These are phyloP conservation scores for Sarcomyxa edulis DNA, from an alignment of 768 basidiomycete species.

Conservation along the genomic window DNA sequence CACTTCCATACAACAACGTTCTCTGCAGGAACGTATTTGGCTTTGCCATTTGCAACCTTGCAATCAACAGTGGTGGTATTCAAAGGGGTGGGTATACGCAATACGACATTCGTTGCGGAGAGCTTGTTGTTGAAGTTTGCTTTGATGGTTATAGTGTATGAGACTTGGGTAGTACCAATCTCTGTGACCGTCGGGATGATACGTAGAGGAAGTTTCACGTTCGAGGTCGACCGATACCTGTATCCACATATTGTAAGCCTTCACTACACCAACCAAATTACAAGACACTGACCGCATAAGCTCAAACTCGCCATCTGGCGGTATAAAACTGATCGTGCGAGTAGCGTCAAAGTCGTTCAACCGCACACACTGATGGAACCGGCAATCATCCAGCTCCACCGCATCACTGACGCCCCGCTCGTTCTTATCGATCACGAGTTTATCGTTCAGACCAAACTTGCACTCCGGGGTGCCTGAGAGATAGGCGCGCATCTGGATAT, in stretches of 20 bases:
- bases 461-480: constrained; percentile 96
- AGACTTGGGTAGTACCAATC: constrained; percentile 86
- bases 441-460: constrained; percentile 98
- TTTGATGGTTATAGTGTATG: constrained; percentile 84
- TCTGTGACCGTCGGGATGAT: constrained; percentile 91
- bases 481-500: constrained; percentile 97
- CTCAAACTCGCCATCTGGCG: constrained; percentile 98
- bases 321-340: constrained; percentile 94
- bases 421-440: constrained; percentile 91
- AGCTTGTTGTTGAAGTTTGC: constrained; percentile 90
- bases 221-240: constrained; percentile 94
- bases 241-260: neutral
- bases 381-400: constrained; percentile 96
- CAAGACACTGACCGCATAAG: constrained; percentile 73
- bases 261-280: neutral
- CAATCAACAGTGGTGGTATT: constrained; percentile 92
- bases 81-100: constrained; percentile 93
- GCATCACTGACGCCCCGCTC: constrained; percentile 64
- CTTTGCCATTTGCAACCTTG: constrained; percentile 90
- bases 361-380: constrained; percentile 97
- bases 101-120: constrained; percentile 85
- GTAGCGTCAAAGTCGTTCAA: constrained; percentile 92
- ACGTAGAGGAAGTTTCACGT: constrained; percentile 90
- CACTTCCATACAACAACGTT: constrained; percentile 98
- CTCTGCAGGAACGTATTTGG: constrained; percentile 94